These are phyloP conservation scores for Austroboletus eburneus DNA, from an alignment of 768 basidiomycete genomes.

Conservation along the genomic window DNA sequence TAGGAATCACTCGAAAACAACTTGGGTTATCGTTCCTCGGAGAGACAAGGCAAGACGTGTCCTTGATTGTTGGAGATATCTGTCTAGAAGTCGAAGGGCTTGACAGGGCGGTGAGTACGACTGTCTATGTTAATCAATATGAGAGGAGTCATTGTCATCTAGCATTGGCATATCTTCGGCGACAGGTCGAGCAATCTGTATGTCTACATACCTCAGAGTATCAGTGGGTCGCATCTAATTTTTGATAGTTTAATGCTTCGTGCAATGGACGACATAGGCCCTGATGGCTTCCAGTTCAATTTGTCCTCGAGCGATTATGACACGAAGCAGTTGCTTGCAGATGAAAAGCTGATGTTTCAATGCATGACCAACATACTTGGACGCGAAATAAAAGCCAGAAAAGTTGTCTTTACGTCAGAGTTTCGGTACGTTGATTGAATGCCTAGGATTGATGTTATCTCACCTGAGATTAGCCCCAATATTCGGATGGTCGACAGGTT, in stretches of 20 bases:
- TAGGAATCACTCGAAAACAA: constrained; percentile 35
- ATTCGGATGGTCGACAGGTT: constrained; percentile 46
- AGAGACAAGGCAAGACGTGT: constrained; percentile 29
- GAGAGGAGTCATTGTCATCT: background rate
- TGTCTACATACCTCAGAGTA: background rate
- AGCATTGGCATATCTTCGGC: constrained; percentile 26
- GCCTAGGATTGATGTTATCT: background rate
- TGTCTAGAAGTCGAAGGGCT: constrained; percentile 27
- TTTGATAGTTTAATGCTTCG: background rate
- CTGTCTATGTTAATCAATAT: background rate
- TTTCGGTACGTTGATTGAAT: constrained; percentile 18
- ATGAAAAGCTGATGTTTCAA: constrained; percentile 25
- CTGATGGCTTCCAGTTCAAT: constrained; percentile 13
- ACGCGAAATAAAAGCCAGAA: constrained; percentile 26
- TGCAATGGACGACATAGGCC: constrained; percentile 1
- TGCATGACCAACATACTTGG: constrained; percentile 25
- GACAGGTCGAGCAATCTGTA: constrained; percentile 1
- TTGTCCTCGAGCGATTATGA: constrained; percentile 4
- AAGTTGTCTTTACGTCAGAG: constrained; percentile 21
- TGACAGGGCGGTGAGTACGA: constrained; percentile 19
- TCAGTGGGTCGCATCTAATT: background rate
- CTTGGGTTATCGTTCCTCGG: constrained; percentile 42
- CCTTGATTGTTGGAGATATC: constrained; percentile 36
- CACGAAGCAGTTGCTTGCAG: constrained; percentile 4
- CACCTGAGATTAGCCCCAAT: constrained; percentile 34